These are phyloP conservation scores for Passiflora organensis DNA, from an alignment of 345 rosid genomes.

Conservation along the genomic window DNA sequence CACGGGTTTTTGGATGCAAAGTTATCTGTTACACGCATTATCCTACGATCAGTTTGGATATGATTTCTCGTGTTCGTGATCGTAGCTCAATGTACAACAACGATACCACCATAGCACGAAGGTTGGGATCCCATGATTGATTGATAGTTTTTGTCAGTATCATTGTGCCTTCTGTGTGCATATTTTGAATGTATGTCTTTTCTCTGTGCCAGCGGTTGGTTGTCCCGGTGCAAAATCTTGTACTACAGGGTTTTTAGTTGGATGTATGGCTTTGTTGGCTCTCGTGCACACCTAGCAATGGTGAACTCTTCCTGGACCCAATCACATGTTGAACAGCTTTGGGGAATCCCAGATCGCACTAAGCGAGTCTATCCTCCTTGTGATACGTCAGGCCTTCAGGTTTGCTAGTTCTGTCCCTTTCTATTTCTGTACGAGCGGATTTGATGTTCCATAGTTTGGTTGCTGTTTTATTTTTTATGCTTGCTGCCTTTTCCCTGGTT, in stretches of 20 bases:
- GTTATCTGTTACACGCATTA: constrained; percentile 93
- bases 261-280: constrained; percentile 88
- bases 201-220: constrained; percentile 58
- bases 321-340: constrained; percentile 75
- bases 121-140: constrained; percentile 33
- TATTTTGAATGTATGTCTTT: not conserved
- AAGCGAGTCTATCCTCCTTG: constrained; percentile 91
- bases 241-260: constrained; percentile 69
- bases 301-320: constrained; percentile 97
- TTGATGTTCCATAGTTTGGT: no score
- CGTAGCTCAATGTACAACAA: constrained; percentile 80
- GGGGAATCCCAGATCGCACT: constrained; percentile 62
- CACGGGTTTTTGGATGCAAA: constrained; percentile 88
- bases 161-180: not conserved
- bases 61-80: constrained; percentile 78
- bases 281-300: constrained; percentile 79
- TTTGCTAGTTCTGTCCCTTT: constrained; percentile 9
- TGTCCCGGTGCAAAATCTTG: constrained; percentile 62
- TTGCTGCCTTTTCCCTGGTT: not conserved
- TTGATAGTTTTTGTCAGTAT: not conserved
- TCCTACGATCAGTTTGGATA: constrained; percentile 87
- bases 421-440: no score
- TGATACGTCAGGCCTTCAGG: constrained; percentile 96
- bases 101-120: constrained; percentile 55
- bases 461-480: no score